Evolutionary conservation across 1,284 basidiomycete genomes (phyloP).

Genomic region (Puccinia novopanici): DNA sequence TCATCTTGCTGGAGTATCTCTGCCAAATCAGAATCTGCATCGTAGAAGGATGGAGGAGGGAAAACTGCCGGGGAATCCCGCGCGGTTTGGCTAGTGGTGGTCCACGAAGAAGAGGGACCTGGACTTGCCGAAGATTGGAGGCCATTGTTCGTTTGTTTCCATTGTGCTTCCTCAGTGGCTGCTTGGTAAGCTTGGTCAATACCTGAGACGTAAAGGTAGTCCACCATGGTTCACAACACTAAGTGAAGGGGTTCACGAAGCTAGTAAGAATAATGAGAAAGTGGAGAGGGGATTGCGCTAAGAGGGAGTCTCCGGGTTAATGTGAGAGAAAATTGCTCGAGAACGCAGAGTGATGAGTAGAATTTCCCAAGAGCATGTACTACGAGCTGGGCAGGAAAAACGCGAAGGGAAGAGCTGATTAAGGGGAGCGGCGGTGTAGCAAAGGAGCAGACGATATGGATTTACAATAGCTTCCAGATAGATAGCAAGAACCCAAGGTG

Average conservation of each 20-base stretch:
- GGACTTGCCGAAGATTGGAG: conserved; percentile 1
- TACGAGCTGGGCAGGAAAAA: background rate
- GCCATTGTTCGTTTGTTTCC: background rate
- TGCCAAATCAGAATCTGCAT: conserved; percentile 4
- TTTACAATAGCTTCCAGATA: conserved; percentile 1
- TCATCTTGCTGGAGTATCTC: conserved; percentile 15
- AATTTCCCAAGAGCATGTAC: conserved; percentile 16
- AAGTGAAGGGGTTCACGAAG: conserved; percentile 7
- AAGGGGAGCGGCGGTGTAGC: background rate
- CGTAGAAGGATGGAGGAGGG: background rate
- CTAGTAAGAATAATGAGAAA: background rate
- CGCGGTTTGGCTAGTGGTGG: background rate
- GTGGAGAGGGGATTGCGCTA: background rate
- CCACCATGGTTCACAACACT: conserved; percentile 28
- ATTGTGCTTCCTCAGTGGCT: background rate
- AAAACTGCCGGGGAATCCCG: conserved; percentile 1
- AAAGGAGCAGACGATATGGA: background rate
- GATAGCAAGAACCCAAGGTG: background rate
- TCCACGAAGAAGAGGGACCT: conserved; percentile 28
- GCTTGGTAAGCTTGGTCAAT: conserved; percentile 8
- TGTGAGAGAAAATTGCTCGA: conserved; percentile 13
- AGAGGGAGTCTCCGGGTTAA: background rate
- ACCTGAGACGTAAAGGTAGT: conserved; percentile 3
- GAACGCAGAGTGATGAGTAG: conserved; percentile 1
- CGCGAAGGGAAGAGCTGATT: background rate